Evolutionary conservation across 2,329 filamentous ascomycete species (phyloP), one percentile per base, ranked within the genome.

Genomic region (Colletotrichum plurivorum): DNA sequence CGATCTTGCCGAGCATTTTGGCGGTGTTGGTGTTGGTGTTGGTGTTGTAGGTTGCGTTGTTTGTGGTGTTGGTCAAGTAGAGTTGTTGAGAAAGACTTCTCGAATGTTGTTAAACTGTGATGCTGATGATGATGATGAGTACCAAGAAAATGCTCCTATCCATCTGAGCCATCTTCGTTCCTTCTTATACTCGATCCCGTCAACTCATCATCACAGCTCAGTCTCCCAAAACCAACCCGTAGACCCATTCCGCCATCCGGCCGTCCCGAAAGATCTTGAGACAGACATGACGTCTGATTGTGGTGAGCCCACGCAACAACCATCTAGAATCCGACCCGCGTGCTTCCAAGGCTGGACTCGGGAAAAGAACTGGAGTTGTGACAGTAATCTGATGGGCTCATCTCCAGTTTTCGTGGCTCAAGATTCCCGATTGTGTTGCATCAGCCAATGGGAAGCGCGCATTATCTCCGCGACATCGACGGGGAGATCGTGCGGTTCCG

Each of bases 1-100:
- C 86, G 67, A 91, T 83, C 71, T 91, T 91, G 69, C 89, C 89
- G 13, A 84, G 78, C 87, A 90, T 90, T 55, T 45, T 54, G 54
- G 16, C 15, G 36, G 49, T 12, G 16, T 13, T 52, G 25, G 15
- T 12, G 4, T 52, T 18, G 36, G 49, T 12, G 16, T 13, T 52
- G 25, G 15, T 12, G 4, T 52, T 16, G 13, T 7, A 43, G 18
- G 18, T 5, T 20, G 25, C 31, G 6, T 39, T 9, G 8, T 6
- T 25, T 5, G 20, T 12, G 48, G 22, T 27, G 22, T 0, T 43
- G 45, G 48, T 36, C 31, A 36, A 9, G 7, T 10, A 36, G 31
- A 9, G 31, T 36, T 10, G 31, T 3, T 36, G 31, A 36, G 7
- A 36, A 36, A 8, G 25, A 5, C 18, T 39, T 10, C n/a, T 55